These are phyloP conservation scores for Leccinum disarticulatum DNA, from an alignment of 768 basidiomycete genomes.

Conservation along the genomic window DNA sequence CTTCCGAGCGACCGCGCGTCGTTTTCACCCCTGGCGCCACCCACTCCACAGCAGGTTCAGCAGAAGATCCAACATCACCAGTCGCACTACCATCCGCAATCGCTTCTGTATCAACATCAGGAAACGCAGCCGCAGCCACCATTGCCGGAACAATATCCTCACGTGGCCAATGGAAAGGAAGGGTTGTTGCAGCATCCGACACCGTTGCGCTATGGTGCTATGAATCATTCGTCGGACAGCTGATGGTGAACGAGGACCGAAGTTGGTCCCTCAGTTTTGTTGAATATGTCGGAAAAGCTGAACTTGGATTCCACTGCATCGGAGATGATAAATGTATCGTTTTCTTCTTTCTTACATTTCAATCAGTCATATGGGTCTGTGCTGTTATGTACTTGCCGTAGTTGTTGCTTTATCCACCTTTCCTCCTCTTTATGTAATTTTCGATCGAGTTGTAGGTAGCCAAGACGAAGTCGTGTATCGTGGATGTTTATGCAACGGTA, in stretches of 20 bases:
- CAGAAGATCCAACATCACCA: conserved; percentile 21
- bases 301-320: not conserved
- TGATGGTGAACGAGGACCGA: conserved; percentile 3
- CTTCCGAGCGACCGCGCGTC: conserved; percentile 9
- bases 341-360: not conserved
- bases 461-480: not conserved
- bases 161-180: conserved; percentile 1
- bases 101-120: conserved; percentile 1
- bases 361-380: not conserved
- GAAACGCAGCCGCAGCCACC: not conserved
- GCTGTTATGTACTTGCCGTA: not conserved
- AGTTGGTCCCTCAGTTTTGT: not conserved
- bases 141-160: not conserved
- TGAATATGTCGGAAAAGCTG: not conserved
- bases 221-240: conserved; percentile 11
- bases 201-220: conserved; percentile 20
- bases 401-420: not conserved
- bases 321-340: not conserved
- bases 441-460: not conserved
- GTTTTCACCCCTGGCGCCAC: conserved; percentile 11
- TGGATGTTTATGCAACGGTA: not conserved
- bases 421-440: not conserved
- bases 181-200: conserved; percentile 8
- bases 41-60: conserved; percentile 18
- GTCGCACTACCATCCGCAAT: conserved; percentile 4